A percentile compares a stretch with the other conserved stretches of the same genome.
Evolutionary conservation across 176 grass and related monocot genomes (phyloP).

Genomic region (Carex littledalei): DNA sequence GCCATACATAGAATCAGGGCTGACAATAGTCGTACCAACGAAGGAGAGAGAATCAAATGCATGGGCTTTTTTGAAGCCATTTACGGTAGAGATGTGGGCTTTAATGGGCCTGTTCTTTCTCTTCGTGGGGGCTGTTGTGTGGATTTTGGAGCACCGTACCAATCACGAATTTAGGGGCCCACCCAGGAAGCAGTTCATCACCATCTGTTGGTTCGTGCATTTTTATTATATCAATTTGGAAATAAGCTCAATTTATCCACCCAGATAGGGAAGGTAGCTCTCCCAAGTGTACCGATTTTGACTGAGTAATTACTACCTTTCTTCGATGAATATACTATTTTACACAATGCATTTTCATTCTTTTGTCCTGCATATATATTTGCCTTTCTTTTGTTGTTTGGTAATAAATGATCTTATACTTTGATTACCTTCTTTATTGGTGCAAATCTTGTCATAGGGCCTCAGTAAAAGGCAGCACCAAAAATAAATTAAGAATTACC

Average conservation of each 20-base stretch:
- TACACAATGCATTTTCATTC: background rate
- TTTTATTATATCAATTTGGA: background rate
- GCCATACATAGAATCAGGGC: constrained; percentile 72
- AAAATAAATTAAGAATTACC: background rate
- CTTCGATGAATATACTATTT: background rate
- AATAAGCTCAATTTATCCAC: background rate
- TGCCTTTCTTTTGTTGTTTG: background rate
- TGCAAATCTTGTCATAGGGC: background rate
- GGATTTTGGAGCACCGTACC: constrained; percentile 71
- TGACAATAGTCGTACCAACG: constrained; percentile 54
- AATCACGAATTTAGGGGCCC: constrained; percentile 63
- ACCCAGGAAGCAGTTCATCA: constrained; percentile 53
- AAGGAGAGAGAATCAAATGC: constrained; percentile 50
- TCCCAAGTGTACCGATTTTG: background rate
- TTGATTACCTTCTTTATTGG: background rate
- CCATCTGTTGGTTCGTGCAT: constrained; percentile 63
- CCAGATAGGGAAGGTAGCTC: background rate
- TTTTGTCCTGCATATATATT: background rate
- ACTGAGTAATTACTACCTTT: background rate
- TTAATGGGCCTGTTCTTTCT: constrained; percentile 56
- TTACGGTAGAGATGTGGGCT: constrained; percentile 74
- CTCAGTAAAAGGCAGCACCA: background rate
- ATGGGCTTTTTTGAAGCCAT: constrained; percentile 83
- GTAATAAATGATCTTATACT: background rate
- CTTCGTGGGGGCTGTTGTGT: constrained; percentile 71